phyloP scores from a whole-genome alignment of 2,329 filamentous ascomycete genomes.

The Pyrenochaeta sp. region DNA sequence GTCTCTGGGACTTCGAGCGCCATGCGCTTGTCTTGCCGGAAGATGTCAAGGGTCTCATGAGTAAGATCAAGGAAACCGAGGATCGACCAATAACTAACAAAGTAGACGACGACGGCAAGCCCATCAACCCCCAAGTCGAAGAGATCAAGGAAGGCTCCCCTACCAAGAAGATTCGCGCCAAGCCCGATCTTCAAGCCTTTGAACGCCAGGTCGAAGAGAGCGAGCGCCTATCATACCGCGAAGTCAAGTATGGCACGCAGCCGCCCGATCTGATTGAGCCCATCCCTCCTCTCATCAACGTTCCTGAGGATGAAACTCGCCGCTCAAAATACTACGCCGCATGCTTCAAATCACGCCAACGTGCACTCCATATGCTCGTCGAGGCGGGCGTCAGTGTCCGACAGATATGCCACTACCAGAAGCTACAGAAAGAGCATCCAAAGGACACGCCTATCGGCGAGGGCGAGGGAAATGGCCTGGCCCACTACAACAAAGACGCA shows the following conservation, averaged over 20 bases:
- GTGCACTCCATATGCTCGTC: conserved; percentile 37
- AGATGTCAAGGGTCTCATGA: conserved; percentile 1
- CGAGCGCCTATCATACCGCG: conserved; percentile 41
- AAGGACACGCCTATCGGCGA: conserved; percentile 30
- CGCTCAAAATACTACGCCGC: conserved; percentile 37
- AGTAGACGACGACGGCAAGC: not conserved
- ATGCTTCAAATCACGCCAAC: conserved; percentile 42
- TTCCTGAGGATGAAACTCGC: conserved; percentile 30
- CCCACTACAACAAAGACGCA: conserved; percentile 35
- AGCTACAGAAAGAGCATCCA: conserved; percentile 26
- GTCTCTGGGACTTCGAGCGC: conserved; percentile 44
- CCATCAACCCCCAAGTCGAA: conserved; percentile 6
- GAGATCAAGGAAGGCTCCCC: conserved; percentile 23
- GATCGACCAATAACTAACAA: not conserved
- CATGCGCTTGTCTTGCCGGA: conserved; percentile 32
- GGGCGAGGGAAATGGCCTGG: conserved; percentile 25
- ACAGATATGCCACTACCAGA: conserved; percentile 39
- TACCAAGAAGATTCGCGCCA: conserved; percentile 28
- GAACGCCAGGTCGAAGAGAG: conserved; percentile 34
- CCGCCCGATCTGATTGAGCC: conserved; percentile 31
- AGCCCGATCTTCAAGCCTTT: conserved; percentile 31
- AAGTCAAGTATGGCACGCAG: conserved; percentile 41
- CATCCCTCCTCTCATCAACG: conserved; percentile 40
- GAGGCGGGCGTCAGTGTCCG: conserved; percentile 37
- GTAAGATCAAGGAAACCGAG: conserved; percentile 1